Evolutionary conservation across 352 stramenopile genomes (phyloP), one percentile per base, ranked within the genome.

Genomic region (Pythium vanterpoolii): DNA sequence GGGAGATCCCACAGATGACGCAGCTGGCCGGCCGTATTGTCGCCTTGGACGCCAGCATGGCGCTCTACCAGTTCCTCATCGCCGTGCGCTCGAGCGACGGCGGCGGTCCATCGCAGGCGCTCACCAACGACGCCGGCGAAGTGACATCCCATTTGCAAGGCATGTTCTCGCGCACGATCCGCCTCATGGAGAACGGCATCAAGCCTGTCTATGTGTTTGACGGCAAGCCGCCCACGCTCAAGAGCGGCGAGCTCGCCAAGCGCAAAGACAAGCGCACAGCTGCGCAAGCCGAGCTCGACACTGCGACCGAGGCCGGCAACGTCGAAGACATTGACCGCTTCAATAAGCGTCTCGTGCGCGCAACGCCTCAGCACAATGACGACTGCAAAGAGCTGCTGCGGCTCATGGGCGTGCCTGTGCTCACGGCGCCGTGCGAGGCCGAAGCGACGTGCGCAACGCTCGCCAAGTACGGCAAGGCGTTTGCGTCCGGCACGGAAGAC

Each of bases 161-260:
- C 50, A 98, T 99, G 82, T 99, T 99, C 71, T 99, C 98, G 74
- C 89, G 97, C 16, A 99, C 98, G 26, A 99, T 99, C 73, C 96
- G 96, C 33, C 95, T 99, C 71, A 93, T 99, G 71, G 87, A 97
- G 51, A 97, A 98, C 69, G 98, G 98, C 14, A 83, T 99, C 52
- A 98, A 98, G 68, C 97, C 97, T 13, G 93, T 99, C 33, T 99
- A 98, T 69, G 96, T 99, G 16, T 99, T 99, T 78, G 97, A 99
- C 66, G 97, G 97, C 31, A 99, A 99, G 74, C 97, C 98, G 34
- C 98, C 98, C 5, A 77, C 94, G 36, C 91, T 99, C 70, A 99
- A 99, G 77, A 89, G 79, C 48, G 94, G 93, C 13, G 98, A 99
- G 78, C 72, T 99, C 43, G 74, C 87, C 33, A 99, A 99, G 69